These are phyloP conservation scores for Rhododendron simsii DNA, from an alignment of 148 eudicot species.

Conservation along the genomic window DNA sequence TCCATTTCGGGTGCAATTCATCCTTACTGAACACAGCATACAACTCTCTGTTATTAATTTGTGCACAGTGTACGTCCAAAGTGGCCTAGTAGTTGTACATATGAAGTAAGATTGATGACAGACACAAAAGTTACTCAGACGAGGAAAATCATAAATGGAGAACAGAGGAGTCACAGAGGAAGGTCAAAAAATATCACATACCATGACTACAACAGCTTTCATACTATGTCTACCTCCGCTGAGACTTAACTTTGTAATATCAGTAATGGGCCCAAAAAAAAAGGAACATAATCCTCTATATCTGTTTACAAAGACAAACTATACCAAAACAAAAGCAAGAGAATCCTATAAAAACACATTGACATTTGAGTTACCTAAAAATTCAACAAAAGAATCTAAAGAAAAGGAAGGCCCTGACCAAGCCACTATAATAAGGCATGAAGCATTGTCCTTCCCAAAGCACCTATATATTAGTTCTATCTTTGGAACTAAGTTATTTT, in stretches of 20 bases:
- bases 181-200: background rate
- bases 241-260: background rate
- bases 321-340: background rate
- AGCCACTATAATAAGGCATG: background rate
- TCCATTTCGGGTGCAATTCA: background rate
- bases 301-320: background rate
- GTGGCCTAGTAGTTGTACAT: background rate
- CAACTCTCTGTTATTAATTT: background rate
- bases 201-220: background rate
- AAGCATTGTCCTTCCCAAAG: background rate
- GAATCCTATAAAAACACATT: background rate
- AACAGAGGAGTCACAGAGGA: background rate
- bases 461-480: background rate
- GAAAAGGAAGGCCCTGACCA: background rate
- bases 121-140: background rate
- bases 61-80: background rate
- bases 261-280: background rate
- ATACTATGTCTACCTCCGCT: background rate
- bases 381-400: background rate
- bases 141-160: background rate
- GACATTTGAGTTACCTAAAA: background rate
- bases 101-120: background rate
- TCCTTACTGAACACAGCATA: background rate
- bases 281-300: background rate
- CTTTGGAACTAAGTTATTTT: background rate